Percentiles rank a stretch among this genome's conserved stretches.
Conservation (phyloP, 1,284 basidiomycete genomes). For the Leccinum solheimii region DNA sequence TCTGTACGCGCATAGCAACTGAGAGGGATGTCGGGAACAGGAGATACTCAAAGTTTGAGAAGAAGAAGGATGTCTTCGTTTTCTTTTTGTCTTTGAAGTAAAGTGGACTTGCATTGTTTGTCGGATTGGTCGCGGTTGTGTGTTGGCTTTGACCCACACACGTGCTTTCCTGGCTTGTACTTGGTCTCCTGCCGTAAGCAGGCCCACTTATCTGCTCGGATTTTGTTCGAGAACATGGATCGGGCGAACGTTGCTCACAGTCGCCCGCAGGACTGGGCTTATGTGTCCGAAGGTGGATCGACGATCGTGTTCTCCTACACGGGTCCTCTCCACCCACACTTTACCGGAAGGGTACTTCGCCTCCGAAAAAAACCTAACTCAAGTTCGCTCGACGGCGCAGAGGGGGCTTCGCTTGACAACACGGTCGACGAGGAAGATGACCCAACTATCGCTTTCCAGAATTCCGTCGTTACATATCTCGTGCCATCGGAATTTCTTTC, state of each 20-base stretch:
- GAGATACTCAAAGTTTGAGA: neutral
- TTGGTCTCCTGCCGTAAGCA: too few species aligned
- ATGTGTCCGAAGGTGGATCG: constrained; percentile 88
- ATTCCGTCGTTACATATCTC: constrained; percentile 56
- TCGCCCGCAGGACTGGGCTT: constrained; percentile 68
- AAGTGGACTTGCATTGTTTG: constrained; percentile 20
- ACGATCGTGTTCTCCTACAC: constrained; percentile 83
- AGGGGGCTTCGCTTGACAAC: neutral
- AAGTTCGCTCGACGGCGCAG: constrained; percentile 5
- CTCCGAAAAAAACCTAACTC: constrained; percentile 55
- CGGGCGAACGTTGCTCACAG: constrained; percentile 38
- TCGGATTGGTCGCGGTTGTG: constrained; percentile 10
- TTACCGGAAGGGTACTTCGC: constrained; percentile 69
- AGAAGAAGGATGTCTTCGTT: neutral
- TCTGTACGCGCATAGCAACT: constrained; percentile 19
- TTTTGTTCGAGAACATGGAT: constrained; percentile 12
- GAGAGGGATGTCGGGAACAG: neutral
- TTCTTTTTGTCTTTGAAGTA: neutral
- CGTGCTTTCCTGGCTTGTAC: too few species aligned
- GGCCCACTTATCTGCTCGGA: too few species aligned
- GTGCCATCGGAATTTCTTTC: constrained; percentile 62
- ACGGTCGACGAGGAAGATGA: constrained; percentile 44
- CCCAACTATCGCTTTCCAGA: constrained; percentile 63
- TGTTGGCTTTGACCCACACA: neutral
- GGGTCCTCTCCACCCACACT: constrained; percentile 51